phyloP scores from a whole-genome alignment of 2,329 filamentous ascomycete genomes.

The Aspergillus felis region DNA sequence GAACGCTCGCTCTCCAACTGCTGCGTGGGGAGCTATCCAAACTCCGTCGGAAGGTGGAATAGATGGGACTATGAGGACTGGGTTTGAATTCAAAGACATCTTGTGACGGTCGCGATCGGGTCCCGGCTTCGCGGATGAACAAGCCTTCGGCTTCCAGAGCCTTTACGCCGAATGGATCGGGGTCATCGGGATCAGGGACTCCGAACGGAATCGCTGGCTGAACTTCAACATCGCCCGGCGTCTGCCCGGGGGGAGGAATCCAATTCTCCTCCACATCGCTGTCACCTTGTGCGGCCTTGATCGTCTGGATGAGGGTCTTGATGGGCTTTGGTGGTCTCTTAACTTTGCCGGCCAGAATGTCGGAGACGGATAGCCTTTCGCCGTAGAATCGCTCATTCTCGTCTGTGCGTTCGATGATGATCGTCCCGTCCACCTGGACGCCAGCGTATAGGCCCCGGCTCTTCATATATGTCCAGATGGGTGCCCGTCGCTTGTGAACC shows the following conservation, averaged over 20 bases:
- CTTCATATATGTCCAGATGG: constrained; percentile 83
- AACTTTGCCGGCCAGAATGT: constrained; percentile 62
- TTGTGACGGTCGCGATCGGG: constrained; percentile 66
- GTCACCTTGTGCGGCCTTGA: constrained; percentile 84
- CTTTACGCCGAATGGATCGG: constrained; percentile 86
- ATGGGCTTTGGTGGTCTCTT: constrained; percentile 54
- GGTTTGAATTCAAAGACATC: constrained; percentile 81
- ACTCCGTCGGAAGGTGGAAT: constrained; percentile 62
- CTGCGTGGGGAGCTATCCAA: constrained; percentile 58
- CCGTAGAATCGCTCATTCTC: constrained; percentile 87
- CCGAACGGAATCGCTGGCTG: constrained; percentile 59
- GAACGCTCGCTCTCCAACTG: constrained; percentile 69
- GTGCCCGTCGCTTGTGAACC: constrained; percentile 63
- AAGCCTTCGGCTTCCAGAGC: constrained; percentile 80
- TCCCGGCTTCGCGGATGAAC: constrained; percentile 86
- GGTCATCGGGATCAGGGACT: constrained; percentile 72
- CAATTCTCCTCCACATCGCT: constrained; percentile 66
- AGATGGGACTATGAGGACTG: constrained; percentile 67
- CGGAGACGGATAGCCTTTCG: constrained; percentile 56
- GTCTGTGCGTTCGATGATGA: constrained; percentile 79
- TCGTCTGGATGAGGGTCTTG: constrained; percentile 68
- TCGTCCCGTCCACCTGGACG: constrained; percentile 79
- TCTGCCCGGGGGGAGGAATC: constrained; percentile 62
- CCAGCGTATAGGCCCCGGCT: constrained; percentile 84
- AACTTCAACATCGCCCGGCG: constrained; percentile 71